A percentile compares a stretch with the other conserved stretches of the same genome.
Conservation (phyloP, 1,139 yeast genomes). For the Kodamaea arcana region DNA sequence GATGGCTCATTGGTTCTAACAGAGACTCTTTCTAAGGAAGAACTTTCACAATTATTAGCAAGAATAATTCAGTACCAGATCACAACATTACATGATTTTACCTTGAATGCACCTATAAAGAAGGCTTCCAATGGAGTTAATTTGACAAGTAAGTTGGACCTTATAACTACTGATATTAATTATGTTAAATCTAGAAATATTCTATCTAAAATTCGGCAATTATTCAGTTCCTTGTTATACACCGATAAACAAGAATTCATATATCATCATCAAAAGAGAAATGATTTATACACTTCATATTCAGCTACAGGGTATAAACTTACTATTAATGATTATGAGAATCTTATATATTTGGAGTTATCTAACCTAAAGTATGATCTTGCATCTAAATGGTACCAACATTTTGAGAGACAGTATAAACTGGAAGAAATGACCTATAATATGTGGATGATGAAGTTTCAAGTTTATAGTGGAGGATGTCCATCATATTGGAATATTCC, state of each 20-base stretch:
- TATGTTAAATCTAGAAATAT: constrained; percentile 12
- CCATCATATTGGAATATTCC: constrained; percentile 29
- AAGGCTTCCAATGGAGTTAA: constrained; percentile 9
- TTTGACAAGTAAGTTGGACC: constrained; percentile 9
- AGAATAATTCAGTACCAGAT: constrained; percentile 22
- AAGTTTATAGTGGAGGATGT: constrained; percentile 32
- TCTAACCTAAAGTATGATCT: constrained; percentile 34
- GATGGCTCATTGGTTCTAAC: constrained; percentile 8
- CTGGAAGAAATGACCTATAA: constrained; percentile 23
- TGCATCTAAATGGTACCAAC: constrained; percentile 38
- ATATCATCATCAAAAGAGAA: constrained; percentile 18
- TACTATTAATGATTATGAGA: constrained; percentile 33
- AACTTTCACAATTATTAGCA: constrained; percentile 23
- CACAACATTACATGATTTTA: constrained; percentile 10
- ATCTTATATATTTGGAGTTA: constrained; percentile 33
- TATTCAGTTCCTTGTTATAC: constrained; percentile 27
- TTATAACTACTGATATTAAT: constrained; percentile 5
- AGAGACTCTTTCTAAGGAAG: constrained; percentile 16
- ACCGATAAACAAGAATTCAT: constrained; percentile 17
- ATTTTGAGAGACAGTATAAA: constrained; percentile 25
- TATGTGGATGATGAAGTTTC: constrained; percentile 35
- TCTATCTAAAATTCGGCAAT: constrained; percentile 21
- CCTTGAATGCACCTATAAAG: constrained; percentile 8
- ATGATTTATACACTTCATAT: constrained; percentile 16
- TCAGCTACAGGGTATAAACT: constrained; percentile 21